Evolutionary conservation across 2,329 filamentous ascomycete species (phyloP).

Genomic region (Daldinia eschscholtzii): DNA sequence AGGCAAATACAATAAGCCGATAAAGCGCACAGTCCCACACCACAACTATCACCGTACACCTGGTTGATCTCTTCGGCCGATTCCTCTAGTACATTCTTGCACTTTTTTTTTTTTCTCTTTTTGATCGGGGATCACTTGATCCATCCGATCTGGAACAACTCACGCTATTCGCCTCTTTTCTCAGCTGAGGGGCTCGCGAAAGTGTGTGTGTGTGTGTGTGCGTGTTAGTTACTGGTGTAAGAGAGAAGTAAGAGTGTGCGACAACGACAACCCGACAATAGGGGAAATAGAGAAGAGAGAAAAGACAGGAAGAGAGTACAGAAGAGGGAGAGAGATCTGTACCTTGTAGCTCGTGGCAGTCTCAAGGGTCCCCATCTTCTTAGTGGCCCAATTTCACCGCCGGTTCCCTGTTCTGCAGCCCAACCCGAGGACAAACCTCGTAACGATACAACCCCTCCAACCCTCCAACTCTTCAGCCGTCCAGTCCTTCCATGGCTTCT

Average conservation of each 20-base stretch:
- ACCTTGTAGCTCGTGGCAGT: constrained; percentile 46
- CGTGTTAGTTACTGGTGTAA: background rate
- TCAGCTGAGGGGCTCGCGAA: constrained; percentile 32
- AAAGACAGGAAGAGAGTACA: background rate
- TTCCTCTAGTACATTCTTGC: constrained; percentile 29
- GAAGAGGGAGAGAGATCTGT: background rate
- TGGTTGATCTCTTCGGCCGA: constrained; percentile 20
- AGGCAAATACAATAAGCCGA: constrained; percentile 39
- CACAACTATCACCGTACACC: constrained; percentile 19
- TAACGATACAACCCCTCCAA: constrained; percentile 24
- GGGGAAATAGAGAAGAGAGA: constrained; percentile 3
- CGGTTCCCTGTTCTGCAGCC: constrained; percentile 50
- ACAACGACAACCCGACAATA: constrained; percentile 12
- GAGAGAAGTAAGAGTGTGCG: constrained; percentile 4
- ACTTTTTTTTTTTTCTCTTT: constrained; percentile 11
- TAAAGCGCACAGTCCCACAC: constrained; percentile 31
- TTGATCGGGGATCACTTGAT: constrained; percentile 36
- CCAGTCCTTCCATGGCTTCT: constrained; percentile 67
- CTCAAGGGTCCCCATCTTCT: constrained; percentile 33
- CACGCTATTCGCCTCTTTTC: constrained; percentile 38
- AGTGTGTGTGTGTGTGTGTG: background rate
- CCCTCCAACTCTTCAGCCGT: constrained; percentile 8
- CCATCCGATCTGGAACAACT: constrained; percentile 31
- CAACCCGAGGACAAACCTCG: constrained; percentile 44
- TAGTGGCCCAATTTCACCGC: constrained; percentile 51